Conservation (phyloP, 2,329 filamentous ascomycete species). For the Falciphora oryzae region DNA sequence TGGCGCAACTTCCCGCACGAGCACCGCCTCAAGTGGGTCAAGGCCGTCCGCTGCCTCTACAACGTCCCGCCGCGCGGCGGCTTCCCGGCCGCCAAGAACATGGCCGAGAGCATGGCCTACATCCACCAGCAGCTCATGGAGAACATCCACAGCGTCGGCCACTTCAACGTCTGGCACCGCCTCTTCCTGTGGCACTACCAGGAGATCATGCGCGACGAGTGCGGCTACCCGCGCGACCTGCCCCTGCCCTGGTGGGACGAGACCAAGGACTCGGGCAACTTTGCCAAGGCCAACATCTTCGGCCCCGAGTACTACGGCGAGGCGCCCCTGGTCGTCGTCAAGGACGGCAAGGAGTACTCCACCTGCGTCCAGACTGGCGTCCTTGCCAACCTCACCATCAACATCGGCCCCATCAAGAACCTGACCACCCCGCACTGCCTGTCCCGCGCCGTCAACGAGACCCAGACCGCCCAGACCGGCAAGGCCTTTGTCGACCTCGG, state of each 20-base stretch:
- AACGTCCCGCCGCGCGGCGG: constrained; percentile 15
- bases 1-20: constrained; percentile 15
- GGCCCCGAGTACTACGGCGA: not conserved
- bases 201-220: constrained; percentile 17
- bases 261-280: constrained; percentile 6
- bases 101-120: constrained; percentile 17
- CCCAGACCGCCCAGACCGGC: constrained; percentile 1
- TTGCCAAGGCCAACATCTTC: not conserved
- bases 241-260: constrained; percentile 13
- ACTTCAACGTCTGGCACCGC: constrained; percentile 18
- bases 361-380: constrained; percentile 4
- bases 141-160: constrained; percentile 14
- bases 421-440: constrained; percentile 9
- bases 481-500: constrained; percentile 6
- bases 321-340: not conserved
- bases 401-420: constrained; percentile 1
- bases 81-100: constrained; percentile 10
- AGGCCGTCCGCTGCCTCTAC: constrained; percentile 17
- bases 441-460: constrained; percentile 8
- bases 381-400: constrained; percentile 7
- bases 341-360: constrained; percentile 4
- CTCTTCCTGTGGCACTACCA: constrained; percentile 17
- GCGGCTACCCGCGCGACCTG: constrained; percentile 15
- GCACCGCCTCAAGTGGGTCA: constrained; percentile 16
- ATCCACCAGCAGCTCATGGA: constrained; percentile 15